phyloP scores from a whole-genome alignment of 331 rosid genomes.

The Quercus tomentella region DNA sequence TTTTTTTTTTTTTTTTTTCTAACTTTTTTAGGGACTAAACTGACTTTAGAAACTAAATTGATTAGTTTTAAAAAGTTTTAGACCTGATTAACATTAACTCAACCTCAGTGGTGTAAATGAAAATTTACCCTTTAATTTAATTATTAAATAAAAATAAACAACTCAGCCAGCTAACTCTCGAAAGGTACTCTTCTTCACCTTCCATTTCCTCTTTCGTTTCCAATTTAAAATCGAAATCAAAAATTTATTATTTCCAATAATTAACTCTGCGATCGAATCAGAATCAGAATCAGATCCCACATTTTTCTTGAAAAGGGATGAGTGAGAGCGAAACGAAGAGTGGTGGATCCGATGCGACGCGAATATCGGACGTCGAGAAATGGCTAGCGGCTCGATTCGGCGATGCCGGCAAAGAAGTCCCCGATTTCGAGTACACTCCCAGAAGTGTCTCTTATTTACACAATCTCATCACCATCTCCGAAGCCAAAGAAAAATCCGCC shows the following conservation, averaged over 20 bases:
- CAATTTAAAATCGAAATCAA: neutral
- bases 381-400: slow-evolving; percentile 73
- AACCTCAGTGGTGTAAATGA: no score
- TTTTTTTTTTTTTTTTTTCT: no score
- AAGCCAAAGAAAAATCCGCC: slow-evolving; percentile 79
- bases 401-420: slow-evolving; percentile 71
- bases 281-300: neutral
- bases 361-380: slow-evolving; percentile 69
- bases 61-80: accelerated
- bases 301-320: slow-evolving; percentile 8
- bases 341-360: slow-evolving; percentile 49
- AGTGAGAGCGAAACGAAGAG: slow-evolving; percentile 28
- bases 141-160: no score
- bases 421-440: slow-evolving; percentile 83
- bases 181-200: neutral
- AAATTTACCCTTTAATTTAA: no score
- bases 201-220: neutral
- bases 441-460: slow-evolving; percentile 69
- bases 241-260: neutral
- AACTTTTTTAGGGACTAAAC: no score
- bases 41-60: no score
- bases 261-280: neutral
- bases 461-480: slow-evolving; percentile 63
- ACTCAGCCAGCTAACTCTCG: neutral
- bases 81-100: no score